Evolutionary conservation across 208 protist genomes (phyloP).

Genomic region (Acanthamoeba sp.): DNA sequence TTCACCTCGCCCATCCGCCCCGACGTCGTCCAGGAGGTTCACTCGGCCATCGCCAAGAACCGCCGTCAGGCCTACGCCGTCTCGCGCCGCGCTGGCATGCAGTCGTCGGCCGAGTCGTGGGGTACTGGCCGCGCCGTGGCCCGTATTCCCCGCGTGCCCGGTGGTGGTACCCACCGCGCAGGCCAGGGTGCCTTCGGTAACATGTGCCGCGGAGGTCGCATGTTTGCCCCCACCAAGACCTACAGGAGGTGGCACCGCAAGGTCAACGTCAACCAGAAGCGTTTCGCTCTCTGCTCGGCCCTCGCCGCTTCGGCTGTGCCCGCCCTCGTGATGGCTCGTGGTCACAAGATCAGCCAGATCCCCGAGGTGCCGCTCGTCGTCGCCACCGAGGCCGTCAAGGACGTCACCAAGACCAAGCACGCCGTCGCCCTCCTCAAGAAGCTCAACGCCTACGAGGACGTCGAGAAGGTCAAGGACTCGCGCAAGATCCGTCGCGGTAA

Average conservation of each 20-base stretch:
- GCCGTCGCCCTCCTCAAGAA: constrained; percentile 95
- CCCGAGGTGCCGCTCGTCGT: constrained; percentile 98
- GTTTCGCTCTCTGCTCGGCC: constrained; percentile 98
- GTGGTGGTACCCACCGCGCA: constrained; percentile 97
- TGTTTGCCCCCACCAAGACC: constrained; percentile 98
- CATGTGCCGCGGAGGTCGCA: constrained; percentile 99
- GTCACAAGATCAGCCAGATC: constrained; percentile 96
- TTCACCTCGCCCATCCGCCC: constrained; percentile 94
- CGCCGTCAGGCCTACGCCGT: constrained; percentile 98
- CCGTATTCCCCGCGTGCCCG: constrained; percentile 99
- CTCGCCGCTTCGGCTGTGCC: constrained; percentile 97
- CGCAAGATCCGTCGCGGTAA: constrained; percentile 94
- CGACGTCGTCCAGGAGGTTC: constrained; percentile 96
- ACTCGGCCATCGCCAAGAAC: constrained; percentile 99
- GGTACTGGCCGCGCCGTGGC: constrained; percentile 99
- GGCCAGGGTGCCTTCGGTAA: constrained; percentile 99
- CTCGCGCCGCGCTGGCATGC: constrained; percentile 95
- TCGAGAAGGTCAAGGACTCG: constrained; percentile 94
- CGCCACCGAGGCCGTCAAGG: constrained; percentile 85
- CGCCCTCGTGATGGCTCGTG: constrained; percentile 97
- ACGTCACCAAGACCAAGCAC: constrained; percentile 96
- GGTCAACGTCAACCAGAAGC: constrained; percentile 97
- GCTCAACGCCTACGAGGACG: constrained; percentile 95
- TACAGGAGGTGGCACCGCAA: constrained; percentile 98
- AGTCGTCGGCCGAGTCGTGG: constrained; percentile 99